These are phyloP conservation scores for Penicillium coffeae DNA, from an alignment of 495 filamentous ascomycete species.

Conservation along the genomic window DNA sequence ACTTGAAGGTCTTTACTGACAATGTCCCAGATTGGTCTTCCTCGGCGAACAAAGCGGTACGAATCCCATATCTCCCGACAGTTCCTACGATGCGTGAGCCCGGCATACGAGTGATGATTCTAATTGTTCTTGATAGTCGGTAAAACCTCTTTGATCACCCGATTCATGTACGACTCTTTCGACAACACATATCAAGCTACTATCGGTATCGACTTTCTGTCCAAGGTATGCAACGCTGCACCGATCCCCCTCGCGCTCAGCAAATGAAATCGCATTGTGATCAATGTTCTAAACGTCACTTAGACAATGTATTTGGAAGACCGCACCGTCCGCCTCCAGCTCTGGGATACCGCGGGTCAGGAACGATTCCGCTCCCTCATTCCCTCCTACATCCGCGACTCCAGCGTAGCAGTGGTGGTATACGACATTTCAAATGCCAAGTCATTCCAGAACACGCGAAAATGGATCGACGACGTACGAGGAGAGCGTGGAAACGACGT, in stretches of 20 bases:
- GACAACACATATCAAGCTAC: slow-evolving; percentile 99
- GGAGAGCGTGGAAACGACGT: slow-evolving; percentile 96
- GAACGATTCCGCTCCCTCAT: slow-evolving; percentile 96
- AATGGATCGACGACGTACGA: slow-evolving; percentile 98
- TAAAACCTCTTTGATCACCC: slow-evolving; percentile 96
- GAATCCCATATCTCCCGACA: slow-evolving; percentile 3
- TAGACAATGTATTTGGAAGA: slow-evolving; percentile 99
- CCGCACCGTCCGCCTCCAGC: slow-evolving; percentile 90
- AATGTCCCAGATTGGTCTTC: slow-evolving; percentile 73
- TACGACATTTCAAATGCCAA: slow-evolving; percentile 98
- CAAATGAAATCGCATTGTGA: neutral
- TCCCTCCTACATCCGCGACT: slow-evolving; percentile 97
- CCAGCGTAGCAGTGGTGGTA: slow-evolving; percentile 92
- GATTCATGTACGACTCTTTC: slow-evolving; percentile 99
- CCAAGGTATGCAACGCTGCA: slow-evolving; percentile 70
- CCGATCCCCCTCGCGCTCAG: neutral
- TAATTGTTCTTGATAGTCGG: slow-evolving; percentile 61
- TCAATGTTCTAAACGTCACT: neutral
- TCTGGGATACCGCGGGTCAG: slow-evolving; percentile 98
- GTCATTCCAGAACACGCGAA: slow-evolving; percentile 94
- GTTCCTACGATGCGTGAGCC: neutral
- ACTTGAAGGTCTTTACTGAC: slow-evolving; percentile 11
- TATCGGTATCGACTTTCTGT: slow-evolving; percentile 98
- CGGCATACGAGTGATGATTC: slow-evolving; percentile 1
- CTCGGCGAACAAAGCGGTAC: slow-evolving; percentile 96